Conservation (phyloP, 805 yeast genomes). For the Huiozyma naganishii region DNA sequence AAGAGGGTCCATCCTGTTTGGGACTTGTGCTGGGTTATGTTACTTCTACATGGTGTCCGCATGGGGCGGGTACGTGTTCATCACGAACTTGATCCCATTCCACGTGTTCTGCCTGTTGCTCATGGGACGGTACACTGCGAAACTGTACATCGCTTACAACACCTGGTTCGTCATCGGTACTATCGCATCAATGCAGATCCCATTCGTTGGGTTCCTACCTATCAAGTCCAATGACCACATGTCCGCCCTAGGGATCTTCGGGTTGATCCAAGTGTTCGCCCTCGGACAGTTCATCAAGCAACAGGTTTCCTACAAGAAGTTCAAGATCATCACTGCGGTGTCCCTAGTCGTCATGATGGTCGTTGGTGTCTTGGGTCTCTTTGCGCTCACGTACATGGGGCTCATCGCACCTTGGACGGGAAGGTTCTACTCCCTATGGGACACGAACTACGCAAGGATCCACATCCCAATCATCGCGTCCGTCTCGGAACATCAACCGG, state of each 20-base stretch:
- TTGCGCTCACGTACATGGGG: constrained; percentile 78
- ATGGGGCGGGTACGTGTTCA: constrained; percentile 99
- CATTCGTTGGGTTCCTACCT: constrained; percentile 95
- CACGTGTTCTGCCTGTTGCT: constrained; percentile 82
- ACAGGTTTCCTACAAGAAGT: constrained; percentile 48
- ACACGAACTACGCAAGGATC: constrained; percentile 91
- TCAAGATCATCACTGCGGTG: constrained; percentile 55
- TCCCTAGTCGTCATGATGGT: constrained; percentile 45
- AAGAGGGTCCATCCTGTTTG: constrained; percentile 79
- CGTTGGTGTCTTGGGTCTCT: constrained; percentile 60
- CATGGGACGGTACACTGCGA: constrained; percentile 88
- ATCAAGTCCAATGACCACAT: constrained; percentile 95
- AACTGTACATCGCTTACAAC: constrained; percentile 79
- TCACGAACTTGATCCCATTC: constrained; percentile 91
- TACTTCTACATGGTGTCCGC: constrained; percentile 99
- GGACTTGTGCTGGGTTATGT: constrained; percentile 70
- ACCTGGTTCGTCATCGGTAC: constrained; percentile 98
- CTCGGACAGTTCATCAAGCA: constrained; percentile 73
- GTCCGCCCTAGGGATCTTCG: constrained; percentile 97
- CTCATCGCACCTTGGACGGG: constrained; percentile 99
- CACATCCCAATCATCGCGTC: constrained; percentile 98
- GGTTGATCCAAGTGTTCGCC: constrained; percentile 82
- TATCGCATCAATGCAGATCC: constrained; percentile 97
- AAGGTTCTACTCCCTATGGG: constrained; percentile 97
- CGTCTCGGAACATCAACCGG: constrained; percentile 98